Percentiles rank a stretch among this genome's conserved stretches.
These are phyloP conservation scores for Aureobasidium subglaciale DNA, from an alignment of 2,329 filamentous ascomycete species.

Conservation along the genomic window DNA sequence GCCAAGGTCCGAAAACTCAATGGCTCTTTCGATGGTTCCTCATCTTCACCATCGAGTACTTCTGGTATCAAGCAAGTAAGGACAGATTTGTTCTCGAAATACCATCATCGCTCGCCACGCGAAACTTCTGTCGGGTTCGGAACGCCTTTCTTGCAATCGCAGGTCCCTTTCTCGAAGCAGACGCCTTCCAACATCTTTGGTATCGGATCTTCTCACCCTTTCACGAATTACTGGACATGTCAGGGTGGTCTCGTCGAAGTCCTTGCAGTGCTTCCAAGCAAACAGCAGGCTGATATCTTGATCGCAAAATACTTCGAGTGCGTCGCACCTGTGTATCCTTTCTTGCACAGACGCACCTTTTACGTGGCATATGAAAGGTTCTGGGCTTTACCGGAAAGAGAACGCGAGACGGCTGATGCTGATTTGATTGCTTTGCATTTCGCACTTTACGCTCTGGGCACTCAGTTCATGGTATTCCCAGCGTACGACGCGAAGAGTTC, in stretches of 20 bases:
- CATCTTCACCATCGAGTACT: slow-evolving; percentile 3
- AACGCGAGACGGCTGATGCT: slow-evolving; percentile 57
- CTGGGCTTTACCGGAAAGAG: slow-evolving; percentile 54
- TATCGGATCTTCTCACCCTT: slow-evolving; percentile 71
- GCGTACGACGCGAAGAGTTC: slow-evolving; percentile 59
- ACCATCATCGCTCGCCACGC: slow-evolving; percentile 7
- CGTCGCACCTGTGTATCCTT: slow-evolving; percentile 77
- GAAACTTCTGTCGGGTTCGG: slow-evolving; percentile 30
- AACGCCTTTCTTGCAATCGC: slow-evolving; percentile 56
- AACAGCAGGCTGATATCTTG: slow-evolving; percentile 67
- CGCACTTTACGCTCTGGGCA: slow-evolving; percentile 69
- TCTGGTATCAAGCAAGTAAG: slow-evolving; percentile 6
- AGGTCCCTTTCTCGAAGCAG: slow-evolving; percentile 63
- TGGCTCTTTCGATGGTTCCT: slow-evolving; percentile 10
- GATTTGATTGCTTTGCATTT: slow-evolving; percentile 67
- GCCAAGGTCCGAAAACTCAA: slow-evolving; percentile 28
- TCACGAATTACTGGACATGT: slow-evolving; percentile 76
- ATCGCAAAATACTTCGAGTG: slow-evolving; percentile 46
- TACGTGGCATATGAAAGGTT: slow-evolving; percentile 73
- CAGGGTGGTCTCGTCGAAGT: slow-evolving; percentile 69
- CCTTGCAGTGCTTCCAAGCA: slow-evolving; percentile 66
- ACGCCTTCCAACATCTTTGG: slow-evolving; percentile 72
- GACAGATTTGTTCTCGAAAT: slow-evolving; percentile 11
- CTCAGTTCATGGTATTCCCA: slow-evolving; percentile 61
- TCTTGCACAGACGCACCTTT: slow-evolving; percentile 68